Conservation (phyloP, 2,329 filamentous ascomycete genomes). For the Botrytis porri region DNA sequence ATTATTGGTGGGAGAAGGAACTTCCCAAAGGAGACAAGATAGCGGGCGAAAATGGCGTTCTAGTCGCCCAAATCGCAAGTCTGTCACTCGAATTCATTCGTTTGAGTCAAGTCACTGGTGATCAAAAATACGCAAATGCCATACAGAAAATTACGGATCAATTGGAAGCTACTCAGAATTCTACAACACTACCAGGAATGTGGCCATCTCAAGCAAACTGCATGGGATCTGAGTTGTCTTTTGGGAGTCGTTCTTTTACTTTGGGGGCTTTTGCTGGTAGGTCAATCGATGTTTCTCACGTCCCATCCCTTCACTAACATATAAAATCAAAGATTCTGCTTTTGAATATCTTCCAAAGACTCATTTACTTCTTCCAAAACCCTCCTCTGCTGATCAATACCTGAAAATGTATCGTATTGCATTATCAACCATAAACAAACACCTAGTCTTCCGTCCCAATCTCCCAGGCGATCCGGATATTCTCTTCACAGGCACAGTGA, state of each 20-base stretch:
- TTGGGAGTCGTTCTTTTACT: conserved; percentile 52
- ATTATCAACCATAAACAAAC: conserved; percentile 44
- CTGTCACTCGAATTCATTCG: conserved; percentile 61
- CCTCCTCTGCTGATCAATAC: conserved; percentile 34
- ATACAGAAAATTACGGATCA: conserved; percentile 53
- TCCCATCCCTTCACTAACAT: conserved; percentile 54
- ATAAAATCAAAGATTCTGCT: conserved; percentile 55
- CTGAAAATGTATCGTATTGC: conserved; percentile 43
- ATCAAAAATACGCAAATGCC: conserved; percentile 59
- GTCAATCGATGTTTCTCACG: conserved; percentile 51
- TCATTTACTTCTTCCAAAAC: conserved; percentile 30
- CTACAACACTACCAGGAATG: conserved; percentile 56
- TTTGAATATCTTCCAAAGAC: conserved; percentile 65
- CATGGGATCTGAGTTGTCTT: conserved; percentile 42
- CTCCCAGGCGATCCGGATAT: conserved; percentile 45
- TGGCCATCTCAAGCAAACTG: conserved; percentile 55
- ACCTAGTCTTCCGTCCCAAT: conserved; percentile 44
- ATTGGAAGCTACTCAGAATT: conserved; percentile 50
- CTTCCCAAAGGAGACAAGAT: not conserved
- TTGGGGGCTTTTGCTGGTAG: conserved; percentile 53
- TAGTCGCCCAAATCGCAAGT: conserved; percentile 56
- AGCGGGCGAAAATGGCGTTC: conserved; percentile 39
- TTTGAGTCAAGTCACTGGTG: conserved; percentile 57
- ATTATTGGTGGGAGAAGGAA: conserved; percentile 13
- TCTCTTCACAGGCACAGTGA: conserved; percentile 47